phyloP scores from a whole-genome alignment of 2,329 filamentous ascomycete genomes.

The Fonsecaea multimorphosa region DNA sequence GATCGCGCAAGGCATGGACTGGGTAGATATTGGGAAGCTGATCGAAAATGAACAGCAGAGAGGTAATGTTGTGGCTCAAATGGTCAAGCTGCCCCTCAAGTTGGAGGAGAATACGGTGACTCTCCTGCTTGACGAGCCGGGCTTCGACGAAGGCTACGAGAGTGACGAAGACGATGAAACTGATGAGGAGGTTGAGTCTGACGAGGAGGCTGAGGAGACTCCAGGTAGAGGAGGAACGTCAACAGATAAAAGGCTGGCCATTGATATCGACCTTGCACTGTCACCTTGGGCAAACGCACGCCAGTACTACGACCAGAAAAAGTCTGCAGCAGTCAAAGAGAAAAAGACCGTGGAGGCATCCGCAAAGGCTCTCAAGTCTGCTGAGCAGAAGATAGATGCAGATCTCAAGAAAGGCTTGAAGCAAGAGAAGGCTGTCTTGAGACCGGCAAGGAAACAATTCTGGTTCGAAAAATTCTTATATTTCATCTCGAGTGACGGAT shows the following conservation, averaged over 20 bases:
- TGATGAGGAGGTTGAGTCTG: conserved; percentile 56
- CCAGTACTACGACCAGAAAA: conserved; percentile 90
- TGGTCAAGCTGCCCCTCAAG: conserved; percentile 86
- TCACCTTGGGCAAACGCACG: conserved; percentile 88
- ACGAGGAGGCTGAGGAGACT: conserved; percentile 39
- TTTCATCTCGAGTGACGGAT: conserved; percentile 95
- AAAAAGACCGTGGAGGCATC: conserved; percentile 85
- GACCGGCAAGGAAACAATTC: conserved; percentile 79
- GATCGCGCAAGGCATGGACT: conserved; percentile 95
- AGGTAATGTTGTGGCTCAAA: conserved; percentile 81
- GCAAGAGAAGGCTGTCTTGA: conserved; percentile 85
- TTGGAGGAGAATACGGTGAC: conserved; percentile 89
- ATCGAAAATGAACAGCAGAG: conserved; percentile 85
- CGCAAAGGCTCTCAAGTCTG: conserved; percentile 81
- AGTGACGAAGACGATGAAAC: conserved; percentile 61
- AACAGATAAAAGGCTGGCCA: conserved; percentile 59
- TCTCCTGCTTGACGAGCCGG: conserved; percentile 74
- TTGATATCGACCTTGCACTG: conserved; percentile 84
- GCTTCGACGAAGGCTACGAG: conserved; percentile 67
- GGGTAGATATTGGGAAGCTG: conserved; percentile 86
- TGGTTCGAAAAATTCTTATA: conserved; percentile 99
- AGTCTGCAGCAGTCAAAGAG: conserved; percentile 81
- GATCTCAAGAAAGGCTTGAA: conserved; percentile 88
- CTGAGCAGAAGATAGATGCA: conserved; percentile 83
- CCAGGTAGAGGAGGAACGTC: conserved; percentile 36